Base-by-base conservation (phyloP, 805 yeast genomes). In the Candida incommunis region DNA sequence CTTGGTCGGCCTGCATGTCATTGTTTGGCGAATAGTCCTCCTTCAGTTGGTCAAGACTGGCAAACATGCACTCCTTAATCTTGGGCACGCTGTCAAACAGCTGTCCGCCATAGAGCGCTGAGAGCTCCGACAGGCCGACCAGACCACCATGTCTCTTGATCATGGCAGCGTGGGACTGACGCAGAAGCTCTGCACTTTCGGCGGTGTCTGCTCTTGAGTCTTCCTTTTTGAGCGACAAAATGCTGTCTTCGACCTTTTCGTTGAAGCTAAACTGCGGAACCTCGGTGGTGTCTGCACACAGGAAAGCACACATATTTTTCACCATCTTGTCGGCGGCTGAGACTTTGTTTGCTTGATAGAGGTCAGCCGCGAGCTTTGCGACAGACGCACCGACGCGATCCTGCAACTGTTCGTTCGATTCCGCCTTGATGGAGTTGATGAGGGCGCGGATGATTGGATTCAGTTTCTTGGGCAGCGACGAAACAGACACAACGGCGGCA, bases 271-370 rank as follows among this genome's bases (percentile, higher is more conserved):
- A 92, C 55, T 86, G 96, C 2, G 98, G 98, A 25, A 90, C 96
- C 58, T 88, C 96, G 2, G 92, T 76, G 0, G 96, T 86, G 59
- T 90, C 98, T 25, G 88, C 96, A 65, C 98, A 92, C 43, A 92
- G 59, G 58, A 90, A 90, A 0, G 90, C 95, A 64, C 95, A 84
- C 46, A 94, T 65, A 57, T 92, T 92, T 59, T 85, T 90, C 40
- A 85, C 76, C 51, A 94, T 82, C 59, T 92, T 92, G 53, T 85
- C 94, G 2, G 90, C 78, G 1, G 90, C 92, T 29, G 78, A 78
- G n/a, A 58, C 60, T 56, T 87, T 86, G 5, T 75, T 76, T 3
- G 63, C 64, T 1, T 58, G 58, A 27, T 76, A 68, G 45, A 94
- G 72, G 49, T 74, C 72, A n/a, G 63, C 56, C 31, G 87, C 75